These are phyloP conservation scores for Yamadazyma aaseri DNA, from an alignment of 1,139 yeast species.

Conservation along the genomic window DNA sequence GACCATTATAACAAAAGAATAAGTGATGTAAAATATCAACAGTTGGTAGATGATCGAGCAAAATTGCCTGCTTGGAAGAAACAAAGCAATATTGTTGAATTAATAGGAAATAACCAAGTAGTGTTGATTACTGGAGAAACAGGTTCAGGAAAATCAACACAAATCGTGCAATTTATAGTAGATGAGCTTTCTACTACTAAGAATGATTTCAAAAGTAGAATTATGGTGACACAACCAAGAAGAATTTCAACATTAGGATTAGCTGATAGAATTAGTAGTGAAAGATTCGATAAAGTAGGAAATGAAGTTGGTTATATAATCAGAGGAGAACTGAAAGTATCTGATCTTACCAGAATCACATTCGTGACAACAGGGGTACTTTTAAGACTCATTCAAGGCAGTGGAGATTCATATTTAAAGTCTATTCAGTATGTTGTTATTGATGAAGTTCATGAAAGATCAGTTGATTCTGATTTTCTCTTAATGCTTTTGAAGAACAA, in stretches of 20 bases:
- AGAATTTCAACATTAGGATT: constrained; percentile 93
- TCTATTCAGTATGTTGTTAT: constrained; percentile 68
- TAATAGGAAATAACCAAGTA: constrained; percentile 60
- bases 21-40: constrained; percentile 3
- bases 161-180: constrained; percentile 82
- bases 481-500: constrained; percentile 72
- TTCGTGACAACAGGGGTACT: constrained; percentile 94
- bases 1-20: constrained; percentile 19
- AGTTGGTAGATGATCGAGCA: constrained; percentile 37
- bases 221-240: constrained; percentile 92
- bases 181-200: constrained; percentile 55
- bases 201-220: constrained; percentile 49
- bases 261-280: constrained; percentile 89
- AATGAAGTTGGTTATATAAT: constrained; percentile 84
- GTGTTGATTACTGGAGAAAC: constrained; percentile 93
- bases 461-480: constrained; percentile 85
- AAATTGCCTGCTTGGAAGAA: constrained; percentile 84
- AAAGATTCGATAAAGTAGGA: constrained; percentile 69
- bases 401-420: constrained; percentile 42
- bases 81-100: constrained; percentile 50
- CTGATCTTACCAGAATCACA: constrained; percentile 60
- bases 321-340: constrained; percentile 81
- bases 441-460: constrained; percentile 96
- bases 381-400: constrained; percentile 74
- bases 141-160: constrained; percentile 95